Conservation (phyloP, 73 alveolate species). For the Tetrahymena borealis region DNA sequence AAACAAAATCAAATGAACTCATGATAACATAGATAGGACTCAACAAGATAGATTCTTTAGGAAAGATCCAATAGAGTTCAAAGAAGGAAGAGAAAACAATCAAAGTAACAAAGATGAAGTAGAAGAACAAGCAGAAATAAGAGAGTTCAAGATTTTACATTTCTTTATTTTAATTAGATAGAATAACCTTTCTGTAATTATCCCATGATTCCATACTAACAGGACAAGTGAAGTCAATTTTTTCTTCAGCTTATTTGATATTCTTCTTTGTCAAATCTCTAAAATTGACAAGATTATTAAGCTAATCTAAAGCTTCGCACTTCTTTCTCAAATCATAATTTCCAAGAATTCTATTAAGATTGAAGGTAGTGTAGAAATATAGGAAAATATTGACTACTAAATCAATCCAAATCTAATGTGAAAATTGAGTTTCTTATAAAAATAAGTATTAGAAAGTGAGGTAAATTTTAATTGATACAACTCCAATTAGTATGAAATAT, state of each 20-base stretch:
- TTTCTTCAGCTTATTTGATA: not conserved
- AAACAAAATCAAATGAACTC: not conserved
- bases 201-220: not conserved
- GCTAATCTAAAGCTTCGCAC: not conserved
- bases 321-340: not conserved
- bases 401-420: not conserved
- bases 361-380: not conserved
- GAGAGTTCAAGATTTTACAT: not conserved
- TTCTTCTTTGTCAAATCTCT: not conserved
- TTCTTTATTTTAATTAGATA: not conserved
- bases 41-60: not conserved
- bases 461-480: not conserved
- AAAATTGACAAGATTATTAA: not conserved
- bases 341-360: not conserved
- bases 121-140: not conserved
- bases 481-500: not conserved
- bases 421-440: not conserved
- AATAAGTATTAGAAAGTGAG: not conserved
- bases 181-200: not conserved
- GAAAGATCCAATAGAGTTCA: not conserved
- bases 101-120: not conserved
- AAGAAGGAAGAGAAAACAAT: not conserved
- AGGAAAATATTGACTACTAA: not conserved
- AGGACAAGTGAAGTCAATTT: not conserved
- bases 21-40: not conserved